Evolutionary conservation across 2,329 filamentous ascomycete species (phyloP).

Genomic region (Ceratocystis eucalypticola): DNA sequence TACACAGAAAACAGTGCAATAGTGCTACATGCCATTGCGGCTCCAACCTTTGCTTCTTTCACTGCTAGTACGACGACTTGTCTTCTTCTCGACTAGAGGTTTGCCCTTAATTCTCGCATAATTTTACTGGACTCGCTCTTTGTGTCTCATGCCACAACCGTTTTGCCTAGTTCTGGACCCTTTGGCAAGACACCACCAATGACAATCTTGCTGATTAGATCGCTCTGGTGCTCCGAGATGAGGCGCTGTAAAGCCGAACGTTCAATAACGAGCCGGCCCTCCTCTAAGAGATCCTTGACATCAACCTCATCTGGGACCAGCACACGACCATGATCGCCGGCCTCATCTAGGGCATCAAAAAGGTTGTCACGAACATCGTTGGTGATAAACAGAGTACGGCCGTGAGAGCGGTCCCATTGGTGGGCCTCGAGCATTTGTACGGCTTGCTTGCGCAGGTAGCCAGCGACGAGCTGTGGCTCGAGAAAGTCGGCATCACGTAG

Average conservation of each 20-base stretch:
- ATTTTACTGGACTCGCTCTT: neutral
- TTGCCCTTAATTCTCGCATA: neutral
- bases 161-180: slow-evolving; percentile 10
- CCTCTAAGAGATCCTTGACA: slow-evolving; percentile 85
- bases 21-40: neutral
- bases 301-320: slow-evolving; percentile 68
- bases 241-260: slow-evolving; percentile 63
- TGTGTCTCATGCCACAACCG: slow-evolving; percentile 5
- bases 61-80: neutral
- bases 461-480: slow-evolving; percentile 31
- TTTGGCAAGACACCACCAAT: slow-evolving; percentile 6
- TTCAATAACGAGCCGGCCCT: slow-evolving; percentile 77
- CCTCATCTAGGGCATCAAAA: slow-evolving; percentile 49
- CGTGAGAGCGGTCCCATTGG: slow-evolving; percentile 50
- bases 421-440: slow-evolving; percentile 57
- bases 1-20: neutral
- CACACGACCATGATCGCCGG: slow-evolving; percentile 54
- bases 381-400: slow-evolving; percentile 66
- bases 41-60: neutral
- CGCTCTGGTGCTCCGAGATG: slow-evolving; percentile 57
- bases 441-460: slow-evolving; percentile 50
- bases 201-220: slow-evolving; percentile 31
- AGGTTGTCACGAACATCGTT: slow-evolving; percentile 46
- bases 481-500: slow-evolving; percentile 25
- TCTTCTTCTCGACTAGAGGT: neutral